Percentiles rank a stretch among this genome's conserved stretches.
Evolutionary conservation across 2,329 filamentous ascomycete genomes (phyloP).

Genomic region (Alternaria angustiovoidea): DNA sequence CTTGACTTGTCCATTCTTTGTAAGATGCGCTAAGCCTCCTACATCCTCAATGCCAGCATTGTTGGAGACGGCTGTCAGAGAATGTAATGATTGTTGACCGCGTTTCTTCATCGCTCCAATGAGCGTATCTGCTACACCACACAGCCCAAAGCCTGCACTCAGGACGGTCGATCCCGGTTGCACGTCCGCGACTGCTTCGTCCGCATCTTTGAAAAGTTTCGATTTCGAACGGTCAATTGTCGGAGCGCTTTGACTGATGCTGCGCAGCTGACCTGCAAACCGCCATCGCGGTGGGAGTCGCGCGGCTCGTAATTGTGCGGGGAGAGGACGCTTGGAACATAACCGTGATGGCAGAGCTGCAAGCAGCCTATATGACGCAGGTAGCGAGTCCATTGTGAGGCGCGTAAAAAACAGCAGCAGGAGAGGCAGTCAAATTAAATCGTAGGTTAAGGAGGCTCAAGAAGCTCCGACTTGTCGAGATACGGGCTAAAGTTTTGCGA

Average conservation of each 20-base stretch:
- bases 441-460: constrained; percentile 3
- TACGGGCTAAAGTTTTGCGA: not conserved
- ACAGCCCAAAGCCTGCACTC: constrained; percentile 51
- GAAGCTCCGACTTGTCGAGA: constrained; percentile 7
- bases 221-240: constrained; percentile 46
- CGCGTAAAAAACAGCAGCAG: not conserved
- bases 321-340: constrained; percentile 35
- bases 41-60: constrained; percentile 77
- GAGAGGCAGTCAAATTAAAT: constrained; percentile 4
- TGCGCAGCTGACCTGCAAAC: constrained; percentile 33
- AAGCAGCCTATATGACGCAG: constrained; percentile 41
- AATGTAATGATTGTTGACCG: constrained; percentile 42
- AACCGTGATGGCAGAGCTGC: constrained; percentile 39
- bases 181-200: constrained; percentile 50
- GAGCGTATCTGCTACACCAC: constrained; percentile 51
- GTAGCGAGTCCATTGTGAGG: constrained; percentile 41
- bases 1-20: constrained; percentile 72
- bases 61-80: constrained; percentile 78
- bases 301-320: constrained; percentile 37
- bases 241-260: constrained; percentile 39
- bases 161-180: constrained; percentile 48
- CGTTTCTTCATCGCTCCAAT: constrained; percentile 47
- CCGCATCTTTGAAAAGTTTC: constrained; percentile 49
- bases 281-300: constrained; percentile 31
- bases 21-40: constrained; percentile 71